Conservation (phyloP, 2,329 filamentous ascomycete genomes). For the Aspergillus ibericus region DNA sequence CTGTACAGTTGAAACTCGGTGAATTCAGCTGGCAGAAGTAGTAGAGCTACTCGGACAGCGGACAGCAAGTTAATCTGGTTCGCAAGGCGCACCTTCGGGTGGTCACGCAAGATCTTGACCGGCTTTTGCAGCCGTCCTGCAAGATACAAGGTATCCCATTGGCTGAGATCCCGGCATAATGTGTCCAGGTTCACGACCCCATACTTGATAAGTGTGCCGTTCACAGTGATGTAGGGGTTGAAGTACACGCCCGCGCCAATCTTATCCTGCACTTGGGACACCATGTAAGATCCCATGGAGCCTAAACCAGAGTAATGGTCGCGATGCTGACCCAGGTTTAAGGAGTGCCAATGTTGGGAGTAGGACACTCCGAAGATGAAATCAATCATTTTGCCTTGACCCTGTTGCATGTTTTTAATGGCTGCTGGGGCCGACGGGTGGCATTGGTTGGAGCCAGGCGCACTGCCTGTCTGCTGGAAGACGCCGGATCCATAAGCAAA, state of each 20-base stretch:
- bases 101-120: slow-evolving; percentile 94
- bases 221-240: slow-evolving; percentile 91
- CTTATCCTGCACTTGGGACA: slow-evolving; percentile 80
- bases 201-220: slow-evolving; percentile 96
- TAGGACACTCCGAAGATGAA: slow-evolving; percentile 96
- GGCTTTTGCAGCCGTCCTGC: slow-evolving; percentile 95
- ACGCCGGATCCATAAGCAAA: slow-evolving; percentile 98
- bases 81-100: slow-evolving; percentile 85
- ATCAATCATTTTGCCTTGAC: slow-evolving; percentile 93
- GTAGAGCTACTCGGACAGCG: slow-evolving; percentile 82
- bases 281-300: slow-evolving; percentile 77
- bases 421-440: slow-evolving; percentile 81
- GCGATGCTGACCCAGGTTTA: slow-evolving; percentile 85
- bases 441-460: slow-evolving; percentile 44
- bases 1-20: slow-evolving; percentile 85
- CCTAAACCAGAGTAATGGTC: slow-evolving; percentile 89
- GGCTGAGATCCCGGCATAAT: slow-evolving; percentile 77
- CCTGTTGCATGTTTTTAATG: slow-evolving; percentile 80
- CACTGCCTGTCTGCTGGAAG: slow-evolving; percentile 71
- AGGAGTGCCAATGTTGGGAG: slow-evolving; percentile 92
- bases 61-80: slow-evolving; percentile 96
- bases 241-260: slow-evolving; percentile 96
- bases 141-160: slow-evolving; percentile 95
- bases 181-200: slow-evolving; percentile 94
- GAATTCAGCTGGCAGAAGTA: slow-evolving; percentile 81